phyloP scores from a whole-genome alignment of 2,329 filamentous ascomycete species.

The Ophiostoma montium region DNA sequence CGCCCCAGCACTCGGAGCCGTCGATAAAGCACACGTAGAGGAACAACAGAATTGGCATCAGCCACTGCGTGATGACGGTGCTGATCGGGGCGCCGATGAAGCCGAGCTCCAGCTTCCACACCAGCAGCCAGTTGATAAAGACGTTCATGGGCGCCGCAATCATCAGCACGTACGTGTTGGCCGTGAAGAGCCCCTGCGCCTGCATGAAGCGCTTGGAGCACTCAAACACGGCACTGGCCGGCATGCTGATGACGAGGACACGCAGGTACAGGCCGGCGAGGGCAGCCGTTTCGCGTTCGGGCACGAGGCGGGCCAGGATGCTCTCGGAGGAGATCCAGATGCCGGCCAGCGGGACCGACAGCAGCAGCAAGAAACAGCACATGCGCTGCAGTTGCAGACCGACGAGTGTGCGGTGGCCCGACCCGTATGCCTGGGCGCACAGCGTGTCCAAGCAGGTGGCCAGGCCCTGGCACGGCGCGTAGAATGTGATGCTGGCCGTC shows the following conservation, averaged over 20 bases:
- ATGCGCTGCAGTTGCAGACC: slow-evolving; percentile 71
- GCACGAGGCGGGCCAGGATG: slow-evolving; percentile 52
- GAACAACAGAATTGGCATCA: slow-evolving; percentile 59
- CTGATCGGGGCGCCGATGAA: slow-evolving; percentile 70
- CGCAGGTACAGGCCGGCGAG: slow-evolving; percentile 63
- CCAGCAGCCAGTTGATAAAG: slow-evolving; percentile 64
- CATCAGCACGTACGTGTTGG: slow-evolving; percentile 63
- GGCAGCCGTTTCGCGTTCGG: slow-evolving; percentile 53
- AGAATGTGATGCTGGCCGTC: slow-evolving; percentile 67
- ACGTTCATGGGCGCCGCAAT: slow-evolving; percentile 65
- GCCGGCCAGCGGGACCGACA: slow-evolving; percentile 55
- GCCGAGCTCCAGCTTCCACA: slow-evolving; percentile 54
- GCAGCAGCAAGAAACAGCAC: slow-evolving; percentile 56
- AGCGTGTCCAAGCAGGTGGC: slow-evolving; percentile 85
- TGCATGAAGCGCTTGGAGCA: slow-evolving; percentile 67
- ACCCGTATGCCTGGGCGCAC: slow-evolving; percentile 87
- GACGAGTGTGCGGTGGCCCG: slow-evolving; percentile 76
- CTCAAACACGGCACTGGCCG: slow-evolving; percentile 65
- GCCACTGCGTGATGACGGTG: slow-evolving; percentile 58
- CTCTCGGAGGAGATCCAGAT: slow-evolving; percentile 55
- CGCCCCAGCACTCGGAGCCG: slow-evolving; percentile 67
- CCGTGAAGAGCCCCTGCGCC: slow-evolving; percentile 69
- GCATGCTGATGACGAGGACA: slow-evolving; percentile 54
- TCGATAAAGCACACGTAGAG: slow-evolving; percentile 59
- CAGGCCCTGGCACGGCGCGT: slow-evolving; percentile 68